Base-by-base conservation (phyloP, 2,329 filamentous ascomycete species). In the Monosporascus sp. region DNA sequence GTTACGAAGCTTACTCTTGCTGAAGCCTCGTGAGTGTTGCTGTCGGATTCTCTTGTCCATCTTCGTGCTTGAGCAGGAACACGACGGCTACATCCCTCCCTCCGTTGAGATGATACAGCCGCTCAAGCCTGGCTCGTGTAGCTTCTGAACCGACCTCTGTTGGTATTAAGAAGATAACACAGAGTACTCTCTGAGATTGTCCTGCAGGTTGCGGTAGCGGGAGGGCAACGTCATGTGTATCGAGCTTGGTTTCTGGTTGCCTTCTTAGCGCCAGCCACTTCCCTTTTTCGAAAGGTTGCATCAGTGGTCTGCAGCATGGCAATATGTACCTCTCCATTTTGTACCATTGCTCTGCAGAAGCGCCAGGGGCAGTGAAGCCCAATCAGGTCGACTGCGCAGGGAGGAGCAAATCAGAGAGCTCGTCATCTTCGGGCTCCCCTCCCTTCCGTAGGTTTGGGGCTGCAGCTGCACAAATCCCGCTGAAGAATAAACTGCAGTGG, bases 181-280 rank as follows among this genome's bases (percentile, higher is more conserved):
- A 70, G 48, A 76, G 70, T 7, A 64, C 51, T 9, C 60, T 55
- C 20, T 49, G 55, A 22, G 60, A 45, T 15, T 54, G 46, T 17
- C 44, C 52, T 9, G 44, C 9, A 20, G 55, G 31, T 8, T 56
- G 37, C 8, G 46, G 49, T 20, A 76, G 51, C 4, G 67, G 66
- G 38, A 81, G 66, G 15, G 73, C 73, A 31, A 80, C 59, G 56
- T 81, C 79, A 56, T 80, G 74, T 2, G 68, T 71, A 17, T 66
- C 60, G 3, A 81, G 64, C 17, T 61, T 65, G 3, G 62, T 59
- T 62, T 79, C 78, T 80, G 47, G 8, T 41, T 54, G 63, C 67
- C 66, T 58, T 63, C 20, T 58, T 60, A 58, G 55, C 37, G 38
- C 44, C 31, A n/a, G n/a, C 7, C 48, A 49, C 15, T 55, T 54